Evolutionary conservation across 257 asterid species (phyloP).

Genomic region (Euphrasia confusa): DNA sequence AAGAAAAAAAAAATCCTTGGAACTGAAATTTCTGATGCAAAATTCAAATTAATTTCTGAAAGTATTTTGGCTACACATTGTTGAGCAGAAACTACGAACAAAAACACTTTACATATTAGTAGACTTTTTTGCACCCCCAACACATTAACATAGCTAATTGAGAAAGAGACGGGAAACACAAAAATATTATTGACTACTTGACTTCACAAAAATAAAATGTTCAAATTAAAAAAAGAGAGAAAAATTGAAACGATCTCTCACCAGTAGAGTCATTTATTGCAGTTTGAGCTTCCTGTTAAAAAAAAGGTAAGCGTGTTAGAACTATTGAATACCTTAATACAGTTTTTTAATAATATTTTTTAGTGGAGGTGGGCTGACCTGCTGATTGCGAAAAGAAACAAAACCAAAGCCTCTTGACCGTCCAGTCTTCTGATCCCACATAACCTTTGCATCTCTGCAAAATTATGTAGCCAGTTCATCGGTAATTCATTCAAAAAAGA

Average conservation of each 20-base stretch:
- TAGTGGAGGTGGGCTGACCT: conserved; percentile 32
- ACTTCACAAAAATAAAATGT: neutral
- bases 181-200: neutral
- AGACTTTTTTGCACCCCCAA: neutral
- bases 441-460: conserved; percentile 84
- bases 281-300: conserved; percentile 73
- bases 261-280: conserved; percentile 78
- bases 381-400: conserved; percentile 81
- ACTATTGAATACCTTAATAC: neutral
- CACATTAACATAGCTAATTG: neutral
- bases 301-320: conserved; percentile 6
- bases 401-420: conserved; percentile 94
- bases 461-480: neutral
- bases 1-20: too few species aligned
- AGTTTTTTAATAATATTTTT: neutral
- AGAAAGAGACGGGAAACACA: neutral
- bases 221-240: neutral
- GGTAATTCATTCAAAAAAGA: neutral
- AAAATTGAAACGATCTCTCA: conserved; percentile 27
- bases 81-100: neutral
- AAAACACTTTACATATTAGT: neutral
- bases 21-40: too few species aligned
- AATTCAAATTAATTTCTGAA: too few species aligned
- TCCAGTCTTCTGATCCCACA: conserved; percentile 98
- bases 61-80: neutral